These are phyloP conservation scores for Leccinum rimulosum DNA, from an alignment of 768 basidiomycete species.

Conservation along the genomic window DNA sequence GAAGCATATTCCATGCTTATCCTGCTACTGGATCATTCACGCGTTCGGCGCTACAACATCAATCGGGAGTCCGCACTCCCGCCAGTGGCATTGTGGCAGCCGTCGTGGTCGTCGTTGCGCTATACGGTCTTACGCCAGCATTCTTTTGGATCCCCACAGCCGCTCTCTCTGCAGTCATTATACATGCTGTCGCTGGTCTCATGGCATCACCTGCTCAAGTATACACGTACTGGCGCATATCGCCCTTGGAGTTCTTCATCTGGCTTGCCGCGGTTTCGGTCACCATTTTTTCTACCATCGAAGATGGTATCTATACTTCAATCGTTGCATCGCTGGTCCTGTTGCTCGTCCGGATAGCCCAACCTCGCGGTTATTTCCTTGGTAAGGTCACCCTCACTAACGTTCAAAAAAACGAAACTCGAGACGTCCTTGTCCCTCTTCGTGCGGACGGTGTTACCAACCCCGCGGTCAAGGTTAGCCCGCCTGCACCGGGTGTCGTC, in stretches of 20 bases:
- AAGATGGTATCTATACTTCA: slow-evolving; percentile 88
- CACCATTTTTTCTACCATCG: slow-evolving; percentile 91
- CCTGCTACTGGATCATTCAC: slow-evolving; percentile 99
- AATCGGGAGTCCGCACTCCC: slow-evolving; percentile 97
- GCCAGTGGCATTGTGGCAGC: slow-evolving; percentile 83
- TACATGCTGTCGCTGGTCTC: slow-evolving; percentile 87
- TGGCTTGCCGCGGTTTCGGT: slow-evolving; percentile 85
- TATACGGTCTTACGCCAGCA: slow-evolving; percentile 91
- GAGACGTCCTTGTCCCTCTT: slow-evolving; percentile 86
- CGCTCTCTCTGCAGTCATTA: slow-evolving; percentile 89
- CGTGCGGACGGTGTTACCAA: slow-evolving; percentile 59
- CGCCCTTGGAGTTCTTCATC: slow-evolving; percentile 89
- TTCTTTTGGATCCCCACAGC: slow-evolving; percentile 89
- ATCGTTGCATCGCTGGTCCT: slow-evolving; percentile 77
- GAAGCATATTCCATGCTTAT: slow-evolving; percentile 87
- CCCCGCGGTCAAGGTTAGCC: slow-evolving; percentile 64
- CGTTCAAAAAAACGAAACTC: slow-evolving; percentile 36
- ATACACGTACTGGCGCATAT: slow-evolving; percentile 91
- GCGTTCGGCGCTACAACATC: slow-evolving; percentile 93
- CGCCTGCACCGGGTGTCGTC: slow-evolving; percentile 83
- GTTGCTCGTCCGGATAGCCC: slow-evolving; percentile 81
- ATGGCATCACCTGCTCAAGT: slow-evolving; percentile 81
- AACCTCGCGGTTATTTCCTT: slow-evolving; percentile 87
- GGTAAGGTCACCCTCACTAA: slow-evolving; percentile 70
- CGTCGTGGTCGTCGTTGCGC: slow-evolving; percentile 85